phyloP scores from a whole-genome alignment of 352 stramenopile genomes.

The Phytophthora litchii region DNA sequence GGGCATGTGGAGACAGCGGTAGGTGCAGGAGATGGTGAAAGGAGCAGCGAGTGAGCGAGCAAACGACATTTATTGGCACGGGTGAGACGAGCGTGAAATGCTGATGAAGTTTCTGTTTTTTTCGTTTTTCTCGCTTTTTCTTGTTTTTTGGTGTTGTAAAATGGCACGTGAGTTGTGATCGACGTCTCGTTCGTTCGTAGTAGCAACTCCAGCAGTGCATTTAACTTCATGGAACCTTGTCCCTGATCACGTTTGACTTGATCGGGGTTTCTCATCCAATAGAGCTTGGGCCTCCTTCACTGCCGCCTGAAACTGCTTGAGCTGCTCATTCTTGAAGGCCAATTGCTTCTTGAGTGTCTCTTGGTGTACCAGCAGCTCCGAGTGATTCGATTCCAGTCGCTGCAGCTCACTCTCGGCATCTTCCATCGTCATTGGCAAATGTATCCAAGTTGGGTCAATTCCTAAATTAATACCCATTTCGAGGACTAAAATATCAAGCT shows the following conservation, averaged over 20 bases:
- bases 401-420: constrained; percentile 44
- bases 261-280: constrained; percentile 2
- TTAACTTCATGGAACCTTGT: too few species aligned
- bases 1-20: constrained; percentile 10
- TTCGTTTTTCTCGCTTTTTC: constrained; percentile 16
- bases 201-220: neutral
- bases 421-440: constrained; percentile 9
- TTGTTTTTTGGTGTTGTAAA: constrained; percentile 34
- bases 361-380: constrained; percentile 64
- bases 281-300: constrained; percentile 38
- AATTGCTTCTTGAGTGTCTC: constrained; percentile 58
- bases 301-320: constrained; percentile 48
- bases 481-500: too few species aligned
- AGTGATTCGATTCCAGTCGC: constrained; percentile 62
- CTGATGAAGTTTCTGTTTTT: constrained; percentile 34
- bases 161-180: constrained; percentile 33
- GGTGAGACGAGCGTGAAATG: constrained; percentile 32
- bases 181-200: constrained; percentile 19
- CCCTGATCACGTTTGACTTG: neutral
- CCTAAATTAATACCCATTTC: neutral
- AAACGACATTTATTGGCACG: constrained; percentile 39
- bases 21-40: constrained; percentile 2
- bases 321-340: constrained; percentile 43
- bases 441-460: neutral
- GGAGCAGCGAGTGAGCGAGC: constrained; percentile 22